Conservation (phyloP, 495 filamentous ascomycete genomes). For the Stereocaulon alpinum region DNA sequence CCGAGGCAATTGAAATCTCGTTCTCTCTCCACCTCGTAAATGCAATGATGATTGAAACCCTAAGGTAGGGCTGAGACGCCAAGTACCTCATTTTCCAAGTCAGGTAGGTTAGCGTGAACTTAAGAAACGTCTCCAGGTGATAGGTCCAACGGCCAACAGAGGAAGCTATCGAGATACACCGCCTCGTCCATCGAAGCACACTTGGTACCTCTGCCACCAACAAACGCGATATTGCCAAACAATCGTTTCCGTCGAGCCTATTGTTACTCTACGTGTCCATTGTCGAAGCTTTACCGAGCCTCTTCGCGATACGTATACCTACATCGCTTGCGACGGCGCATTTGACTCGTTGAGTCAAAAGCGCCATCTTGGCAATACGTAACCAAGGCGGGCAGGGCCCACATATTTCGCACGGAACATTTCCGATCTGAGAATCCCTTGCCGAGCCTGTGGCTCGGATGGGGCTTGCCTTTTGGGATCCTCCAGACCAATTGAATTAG, state of each 20-base stretch:
- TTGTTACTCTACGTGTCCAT: not conserved
- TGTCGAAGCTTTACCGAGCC: not conserved
- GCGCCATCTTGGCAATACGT: not conserved
- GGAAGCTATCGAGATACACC: not conserved
- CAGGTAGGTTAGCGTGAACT: not conserved
- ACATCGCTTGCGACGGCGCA: no score
- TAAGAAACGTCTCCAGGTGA: not conserved
- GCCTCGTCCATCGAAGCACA: not conserved
- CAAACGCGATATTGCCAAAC: not conserved
- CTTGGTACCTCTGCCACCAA: not conserved
- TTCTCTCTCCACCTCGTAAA: not conserved
- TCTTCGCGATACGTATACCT: not conserved
- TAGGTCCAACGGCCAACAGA: not conserved
- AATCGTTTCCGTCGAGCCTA: not conserved
- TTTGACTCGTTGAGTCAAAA: not conserved
- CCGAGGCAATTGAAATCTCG: not conserved
- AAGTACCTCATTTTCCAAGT: not conserved
- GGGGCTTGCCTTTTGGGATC: no score
- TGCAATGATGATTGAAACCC: not conserved
- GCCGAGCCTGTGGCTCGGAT: no score
- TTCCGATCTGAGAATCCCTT: no score
- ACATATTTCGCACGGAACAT: no score
- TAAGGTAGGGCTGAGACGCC: not conserved
- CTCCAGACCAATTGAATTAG: no score
- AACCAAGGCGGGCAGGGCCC: no score